phyloP scores from a whole-genome alignment of 1,284 basidiomycete genomes.

The Chalciporus sp. region DNA sequence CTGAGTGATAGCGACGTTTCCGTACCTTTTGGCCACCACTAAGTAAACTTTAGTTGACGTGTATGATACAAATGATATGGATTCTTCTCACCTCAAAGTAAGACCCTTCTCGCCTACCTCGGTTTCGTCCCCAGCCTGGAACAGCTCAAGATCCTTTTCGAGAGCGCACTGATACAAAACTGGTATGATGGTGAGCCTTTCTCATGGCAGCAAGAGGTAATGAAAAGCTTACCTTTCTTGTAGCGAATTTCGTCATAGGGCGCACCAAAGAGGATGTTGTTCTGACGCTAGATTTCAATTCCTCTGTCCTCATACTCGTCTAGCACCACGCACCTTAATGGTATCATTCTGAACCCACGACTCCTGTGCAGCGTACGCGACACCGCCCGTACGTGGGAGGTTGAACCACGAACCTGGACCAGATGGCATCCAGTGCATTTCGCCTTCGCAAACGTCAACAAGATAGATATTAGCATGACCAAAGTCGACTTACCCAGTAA shows the following conservation, averaged over 20 bases:
- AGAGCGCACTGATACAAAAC: constrained; percentile 61
- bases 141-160: constrained; percentile 54
- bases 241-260: constrained; percentile 77
- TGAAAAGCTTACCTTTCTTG: constrained; percentile 42
- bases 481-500: constrained; percentile 50
- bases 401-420: constrained; percentile 46
- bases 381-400: constrained; percentile 56
- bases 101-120: constrained; percentile 7
- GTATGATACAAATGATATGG: constrained; percentile 2
- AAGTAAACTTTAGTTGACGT: background rate
- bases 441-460: constrained; percentile 4
- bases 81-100: constrained; percentile 26
- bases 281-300: constrained; percentile 29
- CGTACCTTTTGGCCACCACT: constrained; percentile 46
- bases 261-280: constrained; percentile 86
- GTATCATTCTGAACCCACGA: constrained; percentile 62
- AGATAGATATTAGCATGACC: background rate
- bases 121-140: constrained; percentile 56
- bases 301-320: no score
- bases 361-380: constrained; percentile 67
- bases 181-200: background rate
- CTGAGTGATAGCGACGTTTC: background rate
- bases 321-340: constrained; percentile 33
- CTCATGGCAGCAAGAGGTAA: no score
- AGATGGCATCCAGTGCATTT: constrained; percentile 18